A percentile compares a stretch with the other conserved stretches of the same genome.
phyloP scores from a whole-genome alignment of 352 stramenopile species.

The Phytophthora fragariae region DNA sequence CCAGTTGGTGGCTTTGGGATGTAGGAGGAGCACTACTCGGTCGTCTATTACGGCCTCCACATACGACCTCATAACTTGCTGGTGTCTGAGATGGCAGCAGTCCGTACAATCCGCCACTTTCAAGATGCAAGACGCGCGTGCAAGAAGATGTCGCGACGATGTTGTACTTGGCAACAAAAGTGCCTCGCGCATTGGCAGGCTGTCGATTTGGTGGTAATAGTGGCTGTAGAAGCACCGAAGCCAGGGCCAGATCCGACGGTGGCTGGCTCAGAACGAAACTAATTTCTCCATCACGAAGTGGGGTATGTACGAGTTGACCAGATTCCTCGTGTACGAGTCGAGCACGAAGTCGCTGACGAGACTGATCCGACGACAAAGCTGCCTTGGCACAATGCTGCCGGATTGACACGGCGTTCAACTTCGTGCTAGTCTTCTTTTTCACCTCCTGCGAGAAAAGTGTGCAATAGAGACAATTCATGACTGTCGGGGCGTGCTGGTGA shows the following conservation, averaged over 20 bases:
- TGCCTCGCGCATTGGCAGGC: conserved; percentile 44
- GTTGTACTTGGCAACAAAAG: conserved; percentile 73
- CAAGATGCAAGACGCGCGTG: conserved; percentile 51
- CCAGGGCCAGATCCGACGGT: conserved; percentile 49
- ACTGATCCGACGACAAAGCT: conserved; percentile 10
- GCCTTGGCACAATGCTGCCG: conserved; percentile 51
- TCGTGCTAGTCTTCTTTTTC: conserved; percentile 47
- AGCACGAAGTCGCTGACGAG: conserved; percentile 16
- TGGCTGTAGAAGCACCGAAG: conserved; percentile 62
- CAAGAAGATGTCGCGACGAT: conserved; percentile 42
- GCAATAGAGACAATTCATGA: not conserved
- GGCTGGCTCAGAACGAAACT: conserved; percentile 58
- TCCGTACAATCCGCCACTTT: conserved; percentile 40
- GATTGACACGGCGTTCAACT: conserved; percentile 28
- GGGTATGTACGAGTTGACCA: conserved; percentile 44
- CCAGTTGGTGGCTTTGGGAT: conserved; percentile 30
- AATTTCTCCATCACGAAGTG: conserved; percentile 67
- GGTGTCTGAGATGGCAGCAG: conserved; percentile 31
- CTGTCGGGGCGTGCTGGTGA: not conserved
- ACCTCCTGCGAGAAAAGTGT: conserved; percentile 47
- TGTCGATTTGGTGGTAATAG: conserved; percentile 37
- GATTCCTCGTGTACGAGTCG: conserved; percentile 49
- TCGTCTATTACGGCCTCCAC: conserved; percentile 7
- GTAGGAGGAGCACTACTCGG: conserved; percentile 30
- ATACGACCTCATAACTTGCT: conserved; percentile 8